Base-by-base conservation (phyloP, 73 alveolate genomes). In the Tetrahymena borealis region DNA sequence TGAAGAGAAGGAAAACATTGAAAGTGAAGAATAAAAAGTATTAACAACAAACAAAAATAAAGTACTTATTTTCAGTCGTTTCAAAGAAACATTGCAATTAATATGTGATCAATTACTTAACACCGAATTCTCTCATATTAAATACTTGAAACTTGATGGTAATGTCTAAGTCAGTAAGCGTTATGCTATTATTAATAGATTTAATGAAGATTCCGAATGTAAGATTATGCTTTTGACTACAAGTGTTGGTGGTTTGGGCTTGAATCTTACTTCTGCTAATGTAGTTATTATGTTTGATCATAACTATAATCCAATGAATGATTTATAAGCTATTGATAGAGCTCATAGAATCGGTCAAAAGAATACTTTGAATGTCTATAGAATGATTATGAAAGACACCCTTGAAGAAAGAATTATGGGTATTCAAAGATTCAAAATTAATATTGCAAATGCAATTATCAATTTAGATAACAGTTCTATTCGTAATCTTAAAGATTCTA, bases 301-400 rank as follows among this genome's bases (percentile, higher is more conserved):
- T 94, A 99, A 98, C 95, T 99, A 99, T 99, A 99, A 99, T 94
- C 99, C 99, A 3, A 97, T 99, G 97, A 98, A 96, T 90, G 99
- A 93, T 43, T 32, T 90, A 91, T 99, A 99, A 91, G 99, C 99
- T 11, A 99, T 99, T 78, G 99, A 99, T 93, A 96, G 99, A 93
- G 99, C 99, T 9, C 99, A 99, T 96, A 96, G 99, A 95, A 97
- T 99, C 5, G 99, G 99, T n/a, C 99, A 99, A 94, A 99, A 98
- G 85, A 96, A 97, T 91, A 96, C 96, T 39, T 99, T 99, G 28
- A 96, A 98, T 78, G 99, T 99, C n/a, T 99, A 98, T 96, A 91
- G 99, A 93, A 92, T 98, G 94, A 98, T 98, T 18, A 95, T 99
- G 6, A 95, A 96, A 78, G 98, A 96, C 90, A 97, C 99, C 9